Conservation (phyloP, 306 rosid species). For the Rosa rugosa region DNA sequence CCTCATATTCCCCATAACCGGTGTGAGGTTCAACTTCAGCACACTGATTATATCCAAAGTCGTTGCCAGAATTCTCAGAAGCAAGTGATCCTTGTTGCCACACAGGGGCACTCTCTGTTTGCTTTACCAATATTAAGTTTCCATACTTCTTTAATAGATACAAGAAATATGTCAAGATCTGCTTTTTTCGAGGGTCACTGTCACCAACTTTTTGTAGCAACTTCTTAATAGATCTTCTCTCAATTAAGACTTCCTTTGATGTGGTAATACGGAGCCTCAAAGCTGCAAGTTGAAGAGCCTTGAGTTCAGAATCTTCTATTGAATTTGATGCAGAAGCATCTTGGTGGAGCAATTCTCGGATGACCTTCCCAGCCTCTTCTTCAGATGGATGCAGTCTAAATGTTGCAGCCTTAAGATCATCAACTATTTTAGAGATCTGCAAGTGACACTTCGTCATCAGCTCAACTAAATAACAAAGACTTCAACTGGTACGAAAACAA, state of each 20-base stretch:
- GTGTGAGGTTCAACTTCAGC: constrained; percentile 26
- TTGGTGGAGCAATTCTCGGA: constrained; percentile 51
- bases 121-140: constrained; percentile 36
- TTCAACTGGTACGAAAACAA: constrained; percentile 4
- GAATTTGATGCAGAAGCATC: constrained; percentile 47
- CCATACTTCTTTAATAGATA: constrained; percentile 52
- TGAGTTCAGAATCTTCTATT: constrained; percentile 45
- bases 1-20: constrained; percentile 24
- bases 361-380: constrained; percentile 66
- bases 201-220: constrained; percentile 44
- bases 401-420: constrained; percentile 52
- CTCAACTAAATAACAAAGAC: constrained; percentile 22
- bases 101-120: constrained; percentile 31
- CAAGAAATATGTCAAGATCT: constrained; percentile 57
- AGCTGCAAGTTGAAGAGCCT: constrained; percentile 59
- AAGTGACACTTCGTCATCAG: constrained; percentile 34
- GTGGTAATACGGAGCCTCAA: constrained; percentile 65
- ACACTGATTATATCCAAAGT: constrained; percentile 25
- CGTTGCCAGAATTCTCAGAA: constrained; percentile 34
- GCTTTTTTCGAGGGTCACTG: constrained; percentile 41
- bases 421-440: constrained; percentile 72
- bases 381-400: constrained; percentile 60
- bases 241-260: constrained; percentile 45
- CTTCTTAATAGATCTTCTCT: constrained; percentile 65
- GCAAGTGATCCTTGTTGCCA: constrained; percentile 28